Conservation (phyloP, 1,284 basidiomycete species). For the Singerocomus rubriflavus region DNA sequence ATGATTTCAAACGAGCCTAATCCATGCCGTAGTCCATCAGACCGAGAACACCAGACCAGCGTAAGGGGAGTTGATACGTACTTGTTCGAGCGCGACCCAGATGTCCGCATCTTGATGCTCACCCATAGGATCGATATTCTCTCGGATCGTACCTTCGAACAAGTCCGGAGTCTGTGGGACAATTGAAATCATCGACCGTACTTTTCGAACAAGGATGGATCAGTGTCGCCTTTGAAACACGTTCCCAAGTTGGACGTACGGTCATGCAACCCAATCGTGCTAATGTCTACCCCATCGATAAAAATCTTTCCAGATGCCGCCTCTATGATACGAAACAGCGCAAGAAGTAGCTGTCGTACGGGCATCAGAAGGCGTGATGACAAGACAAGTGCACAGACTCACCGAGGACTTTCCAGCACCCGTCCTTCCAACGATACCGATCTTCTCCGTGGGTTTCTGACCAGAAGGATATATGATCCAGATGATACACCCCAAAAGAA, state of each 20-base stretch:
- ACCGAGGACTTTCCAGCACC: slow-evolving; percentile 92
- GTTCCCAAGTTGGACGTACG: slow-evolving; percentile 39
- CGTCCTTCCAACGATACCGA: slow-evolving; percentile 86
- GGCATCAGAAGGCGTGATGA: not conserved
- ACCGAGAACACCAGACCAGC: not conserved
- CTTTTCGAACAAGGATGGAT: slow-evolving; percentile 34
- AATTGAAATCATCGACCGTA: slow-evolving; percentile 78
- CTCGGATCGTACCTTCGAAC: slow-evolving; percentile 83
- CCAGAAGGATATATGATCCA: not conserved
- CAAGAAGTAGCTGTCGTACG: slow-evolving; percentile 50
- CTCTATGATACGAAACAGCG: slow-evolving; percentile 83
- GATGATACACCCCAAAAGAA: slow-evolving; percentile 19
- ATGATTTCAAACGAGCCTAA: slow-evolving; percentile 64
- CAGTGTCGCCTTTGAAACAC: not conserved
- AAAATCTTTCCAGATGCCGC: slow-evolving; percentile 73
- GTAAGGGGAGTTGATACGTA: slow-evolving; percentile 33
- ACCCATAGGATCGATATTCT: slow-evolving; percentile 81
- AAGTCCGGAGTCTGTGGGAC: slow-evolving; percentile 84
- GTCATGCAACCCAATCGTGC: slow-evolving; percentile 80
- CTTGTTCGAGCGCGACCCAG: slow-evolving; percentile 78
- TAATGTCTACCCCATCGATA: slow-evolving; percentile 84
- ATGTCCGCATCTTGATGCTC: slow-evolving; percentile 74
- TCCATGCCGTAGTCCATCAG: not conserved
- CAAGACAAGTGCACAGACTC: slow-evolving; percentile 26
- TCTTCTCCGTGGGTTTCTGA: slow-evolving; percentile 73